phyloP scores from a whole-genome alignment of 106 monocot genomes.

The Dendrobium chrysotoxum region DNA sequence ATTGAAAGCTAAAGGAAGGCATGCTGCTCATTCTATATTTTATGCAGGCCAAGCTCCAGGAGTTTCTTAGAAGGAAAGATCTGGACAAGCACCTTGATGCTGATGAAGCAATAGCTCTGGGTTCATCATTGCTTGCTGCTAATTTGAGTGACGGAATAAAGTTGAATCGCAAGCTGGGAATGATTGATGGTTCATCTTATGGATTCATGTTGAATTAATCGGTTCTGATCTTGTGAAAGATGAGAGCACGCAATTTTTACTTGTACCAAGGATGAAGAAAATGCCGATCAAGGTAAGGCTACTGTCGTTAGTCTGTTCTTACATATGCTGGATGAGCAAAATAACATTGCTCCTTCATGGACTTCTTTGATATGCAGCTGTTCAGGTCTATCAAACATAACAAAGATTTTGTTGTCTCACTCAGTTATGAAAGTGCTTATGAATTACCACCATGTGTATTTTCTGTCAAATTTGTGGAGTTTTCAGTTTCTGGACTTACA shows the following conservation, averaged over 20 bases:
- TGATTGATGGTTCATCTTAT: constrained; percentile 97
- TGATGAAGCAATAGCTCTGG: constrained; percentile 98
- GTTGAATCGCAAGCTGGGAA: constrained; percentile 89
- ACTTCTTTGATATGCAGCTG: constrained; percentile 31
- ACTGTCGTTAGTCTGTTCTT: background rate
- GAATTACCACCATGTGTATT: constrained; percentile 66
- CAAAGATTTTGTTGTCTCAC: constrained; percentile 81
- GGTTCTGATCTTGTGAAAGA: constrained; percentile 55
- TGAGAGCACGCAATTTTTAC: constrained; percentile 56
- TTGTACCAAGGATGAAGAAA: constrained; percentile 92
- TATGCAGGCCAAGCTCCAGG: constrained; percentile 79
- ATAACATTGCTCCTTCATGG: background rate
- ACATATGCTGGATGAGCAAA: background rate
- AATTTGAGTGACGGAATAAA: constrained; percentile 99
- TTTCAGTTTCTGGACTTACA: constrained; percentile 74
- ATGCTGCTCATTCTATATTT: background rate
- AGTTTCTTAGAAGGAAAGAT: constrained; percentile 76
- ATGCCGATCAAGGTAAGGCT: constrained; percentile 75
- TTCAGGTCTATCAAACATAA: constrained; percentile 80
- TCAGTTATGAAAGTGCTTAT: constrained; percentile 59
- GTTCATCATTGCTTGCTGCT: constrained; percentile 91
- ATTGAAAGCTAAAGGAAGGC: background rate
- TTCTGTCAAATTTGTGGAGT: constrained; percentile 58
- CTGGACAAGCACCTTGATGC: constrained; percentile 96
- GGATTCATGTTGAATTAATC: constrained; percentile 62